A percentile compares a stretch with the other conserved stretches of the same genome.
Evolutionary conservation across 352 stramenopile species (phyloP).

Genomic region (Phytophthora macrochlamydospora): DNA sequence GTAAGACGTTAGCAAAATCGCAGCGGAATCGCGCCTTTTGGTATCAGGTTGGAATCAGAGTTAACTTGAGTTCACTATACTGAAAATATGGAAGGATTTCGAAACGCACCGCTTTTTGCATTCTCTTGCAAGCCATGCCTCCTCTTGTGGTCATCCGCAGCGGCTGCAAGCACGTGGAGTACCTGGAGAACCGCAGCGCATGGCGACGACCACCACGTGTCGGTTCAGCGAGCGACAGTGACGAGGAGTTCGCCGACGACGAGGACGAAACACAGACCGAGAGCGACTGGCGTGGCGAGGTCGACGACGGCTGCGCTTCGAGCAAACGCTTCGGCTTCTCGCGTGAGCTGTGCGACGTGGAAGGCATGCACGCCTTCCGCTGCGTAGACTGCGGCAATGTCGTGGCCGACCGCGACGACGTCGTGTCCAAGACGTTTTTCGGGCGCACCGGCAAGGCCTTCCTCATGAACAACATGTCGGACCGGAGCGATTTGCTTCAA

Average conservation of each 20-base stretch:
- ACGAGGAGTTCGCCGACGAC: constrained; percentile 26
- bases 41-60: too few relatives aligned
- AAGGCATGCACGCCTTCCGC: constrained; percentile 58
- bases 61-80: too few relatives aligned
- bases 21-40: too few relatives aligned
- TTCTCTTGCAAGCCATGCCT: constrained; percentile 42
- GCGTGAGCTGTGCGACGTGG: constrained; percentile 50
- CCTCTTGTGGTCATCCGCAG: constrained; percentile 75
- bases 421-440: constrained; percentile 84
- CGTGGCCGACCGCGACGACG: constrained; percentile 68
- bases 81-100: too few relatives aligned
- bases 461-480: constrained; percentile 81
- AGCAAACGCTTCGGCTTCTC: constrained; percentile 43
- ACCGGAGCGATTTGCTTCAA: neutral
- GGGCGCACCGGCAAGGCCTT: constrained; percentile 77
- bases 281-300: constrained; percentile 15
- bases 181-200: constrained; percentile 51
- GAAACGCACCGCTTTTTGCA: too few relatives aligned
- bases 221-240: constrained; percentile 27
- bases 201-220: constrained; percentile 41
- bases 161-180: constrained; percentile 68
- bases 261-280: constrained; percentile 34
- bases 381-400: constrained; percentile 69
- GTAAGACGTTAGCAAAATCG: too few relatives aligned
- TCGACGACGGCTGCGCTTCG: constrained; percentile 8